A percentile compares a stretch with the other conserved stretches of the same genome.
Evolutionary conservation across 306 rosid genomes (phyloP).

Genomic region (Cajanus cajan): DNA sequence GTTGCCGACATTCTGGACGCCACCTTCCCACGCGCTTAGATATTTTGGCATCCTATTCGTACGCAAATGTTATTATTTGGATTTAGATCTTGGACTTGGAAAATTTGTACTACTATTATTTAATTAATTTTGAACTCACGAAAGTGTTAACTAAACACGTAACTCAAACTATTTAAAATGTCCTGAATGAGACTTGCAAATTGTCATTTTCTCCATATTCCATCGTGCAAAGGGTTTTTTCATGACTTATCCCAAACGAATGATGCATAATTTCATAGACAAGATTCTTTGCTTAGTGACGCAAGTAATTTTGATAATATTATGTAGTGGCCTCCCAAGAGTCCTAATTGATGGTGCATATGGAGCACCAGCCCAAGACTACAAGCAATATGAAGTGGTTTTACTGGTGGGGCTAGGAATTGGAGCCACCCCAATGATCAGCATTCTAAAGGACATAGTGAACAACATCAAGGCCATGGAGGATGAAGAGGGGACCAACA

Average conservation of each 20-base stretch:
- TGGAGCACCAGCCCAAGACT: slow-evolving; percentile 78
- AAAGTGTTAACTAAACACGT: neutral
- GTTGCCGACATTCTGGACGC: neutral
- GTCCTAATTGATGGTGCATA: slow-evolving; percentile 74
- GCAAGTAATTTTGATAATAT: neutral
- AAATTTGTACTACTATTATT: neutral
- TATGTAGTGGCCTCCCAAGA: slow-evolving; percentile 45
- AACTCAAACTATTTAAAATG: neutral
- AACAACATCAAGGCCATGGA: slow-evolving; percentile 52
- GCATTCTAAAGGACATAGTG: slow-evolving; percentile 63
- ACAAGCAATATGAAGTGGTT: slow-evolving; percentile 62
- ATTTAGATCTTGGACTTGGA: neutral
- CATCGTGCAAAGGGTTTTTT: neutral
- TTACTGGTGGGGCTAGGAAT: slow-evolving; percentile 67
- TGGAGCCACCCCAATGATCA: slow-evolving; percentile 76
- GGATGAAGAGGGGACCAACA: slow-evolving; percentile 30
- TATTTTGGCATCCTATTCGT: neutral
- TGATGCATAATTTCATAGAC: neutral
- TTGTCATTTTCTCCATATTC: neutral
- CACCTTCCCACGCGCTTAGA: neutral
- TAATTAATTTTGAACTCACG: neutral
- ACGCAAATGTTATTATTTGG: neutral
- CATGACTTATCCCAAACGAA: neutral
- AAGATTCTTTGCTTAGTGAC: neutral
- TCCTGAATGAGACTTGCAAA: neutral